These are phyloP conservation scores for Noccaea caerulescens DNA, from an alignment of 345 rosid genomes.

Conservation along the genomic window DNA sequence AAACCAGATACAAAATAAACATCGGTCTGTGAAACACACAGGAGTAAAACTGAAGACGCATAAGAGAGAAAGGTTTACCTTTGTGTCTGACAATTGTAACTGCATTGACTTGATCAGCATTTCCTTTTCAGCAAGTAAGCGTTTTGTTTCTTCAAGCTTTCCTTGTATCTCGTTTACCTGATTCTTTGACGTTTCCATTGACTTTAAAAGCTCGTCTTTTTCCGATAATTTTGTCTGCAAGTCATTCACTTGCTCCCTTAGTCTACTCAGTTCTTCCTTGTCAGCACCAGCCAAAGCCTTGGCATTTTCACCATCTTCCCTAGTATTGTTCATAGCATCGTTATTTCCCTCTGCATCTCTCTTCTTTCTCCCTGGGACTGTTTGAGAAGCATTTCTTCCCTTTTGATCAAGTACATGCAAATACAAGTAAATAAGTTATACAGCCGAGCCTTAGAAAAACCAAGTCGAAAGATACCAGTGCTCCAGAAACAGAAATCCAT, in stretches of 20 bases:
- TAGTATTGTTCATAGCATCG: conserved; percentile 45
- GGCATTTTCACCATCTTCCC: conserved; percentile 56
- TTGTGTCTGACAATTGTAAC: conserved; percentile 79
- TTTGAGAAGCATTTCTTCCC: conserved; percentile 67
- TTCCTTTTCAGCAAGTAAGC: conserved; percentile 66
- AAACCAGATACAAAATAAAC: conserved; percentile 12
- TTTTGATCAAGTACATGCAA: conserved; percentile 54
- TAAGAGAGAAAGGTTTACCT: conserved; percentile 51
- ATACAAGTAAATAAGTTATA: conserved; percentile 16
- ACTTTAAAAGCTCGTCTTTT: conserved; percentile 86
- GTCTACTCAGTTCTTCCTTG: conserved; percentile 62
- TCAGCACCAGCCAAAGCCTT: conserved; percentile 55
- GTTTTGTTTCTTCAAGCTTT: conserved; percentile 65
- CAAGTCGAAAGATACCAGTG: conserved; percentile 16
- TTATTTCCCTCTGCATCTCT: conserved; percentile 59
- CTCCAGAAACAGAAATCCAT: conserved; percentile 25
- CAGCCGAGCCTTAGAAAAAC: background rate
- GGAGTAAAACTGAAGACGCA: conserved; percentile 1
- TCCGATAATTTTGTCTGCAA: conserved; percentile 68
- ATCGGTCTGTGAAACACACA: background rate
- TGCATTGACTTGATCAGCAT: conserved; percentile 68
- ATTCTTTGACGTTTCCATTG: conserved; percentile 59
- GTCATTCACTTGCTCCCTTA: conserved; percentile 77
- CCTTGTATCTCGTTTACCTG: conserved; percentile 54
- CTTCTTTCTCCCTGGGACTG: conserved; percentile 70